Evolutionary conservation across 768 basidiomycete genomes (phyloP).

Genomic region (Jaapia argillacea): DNA sequence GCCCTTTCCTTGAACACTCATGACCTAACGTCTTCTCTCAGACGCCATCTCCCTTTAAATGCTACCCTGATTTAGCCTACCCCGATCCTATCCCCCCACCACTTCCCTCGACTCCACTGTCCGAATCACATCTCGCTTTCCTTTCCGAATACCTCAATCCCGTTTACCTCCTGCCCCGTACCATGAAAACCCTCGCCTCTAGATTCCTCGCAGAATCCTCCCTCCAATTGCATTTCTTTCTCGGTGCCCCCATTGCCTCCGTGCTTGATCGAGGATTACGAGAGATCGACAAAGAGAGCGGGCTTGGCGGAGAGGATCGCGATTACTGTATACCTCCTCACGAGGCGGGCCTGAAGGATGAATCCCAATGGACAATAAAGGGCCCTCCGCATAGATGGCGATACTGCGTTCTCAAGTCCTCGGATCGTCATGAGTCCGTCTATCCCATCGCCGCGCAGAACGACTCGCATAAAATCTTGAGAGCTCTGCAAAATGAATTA

Average conservation of each 20-base stretch:
- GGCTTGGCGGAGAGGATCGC: constrained; percentile 41
- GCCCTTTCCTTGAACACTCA: neutral
- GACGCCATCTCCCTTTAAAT: constrained; percentile 36
- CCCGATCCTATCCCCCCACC: constrained; percentile 31
- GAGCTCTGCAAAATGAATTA: constrained; percentile 64
- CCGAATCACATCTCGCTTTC: constrained; percentile 53
- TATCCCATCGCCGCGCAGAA: constrained; percentile 42
- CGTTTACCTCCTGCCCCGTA: constrained; percentile 77
- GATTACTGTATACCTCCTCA: constrained; percentile 54
- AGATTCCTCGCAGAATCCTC: constrained; percentile 84
- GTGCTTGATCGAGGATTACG: constrained; percentile 57
- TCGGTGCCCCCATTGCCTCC: constrained; percentile 55
- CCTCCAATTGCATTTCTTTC: constrained; percentile 83
- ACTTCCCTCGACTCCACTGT: constrained; percentile 41
- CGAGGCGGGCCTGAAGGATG: constrained; percentile 40
- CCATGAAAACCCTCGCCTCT: constrained; percentile 66
- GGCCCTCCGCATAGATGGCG: constrained; percentile 96
- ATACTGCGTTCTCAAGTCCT: constrained; percentile 56
- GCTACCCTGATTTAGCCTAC: constrained; percentile 37
- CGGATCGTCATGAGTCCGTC: constrained; percentile 30
- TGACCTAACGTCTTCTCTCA: neutral
- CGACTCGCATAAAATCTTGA: constrained; percentile 48
- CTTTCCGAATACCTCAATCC: constrained; percentile 83
- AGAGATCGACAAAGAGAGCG: constrained; percentile 55
- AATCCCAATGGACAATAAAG: constrained; percentile 49